Evolutionary conservation across 139 green algal genomes (phyloP), one percentile per base, ranked within the genome.

Genomic region (Mychonastes homosphaera): DNA sequence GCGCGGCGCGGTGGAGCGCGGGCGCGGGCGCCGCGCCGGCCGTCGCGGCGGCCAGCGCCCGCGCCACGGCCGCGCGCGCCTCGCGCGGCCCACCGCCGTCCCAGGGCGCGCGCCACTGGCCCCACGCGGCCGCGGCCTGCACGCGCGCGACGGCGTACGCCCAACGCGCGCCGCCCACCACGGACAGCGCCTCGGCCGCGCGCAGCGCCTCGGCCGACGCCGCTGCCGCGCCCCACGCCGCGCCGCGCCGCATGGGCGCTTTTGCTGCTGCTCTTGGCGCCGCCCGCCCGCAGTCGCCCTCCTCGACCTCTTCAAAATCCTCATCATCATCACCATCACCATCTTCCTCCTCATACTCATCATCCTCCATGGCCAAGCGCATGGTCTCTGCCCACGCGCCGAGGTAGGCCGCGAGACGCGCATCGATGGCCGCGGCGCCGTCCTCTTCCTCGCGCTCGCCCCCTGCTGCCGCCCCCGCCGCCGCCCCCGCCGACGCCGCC

Each of bases 301-400:
- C n/a, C n/a, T n/a, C n/a, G n/a, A 48, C 41, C 41, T 48, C 41
- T 7, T 48, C 41, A 48, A 48, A 48, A 18, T 28, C 41, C 8
- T 5, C 8, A 18, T 48, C 41, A 5, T 18, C 41, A 9, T 8
- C 41, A n/a, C 8, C 9, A 5, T 18, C 7, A n/a, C 41, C 10
- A 15, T 15, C 41, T 6, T 5, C 41, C 23, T 13, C 41, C n/a
- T n/a, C n/a, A n/a, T n/a, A n/a, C n/a, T n/a, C n/a, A n/a, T n/a
- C n/a, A n/a, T n/a, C n/a, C n/a, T n/a, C n/a, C n/a, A n/a, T n/a
- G n/a, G n/a, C n/a, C n/a, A n/a, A n/a, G n/a, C n/a, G n/a, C n/a
- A n/a, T n/a, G n/a, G n/a, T n/a, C n/a, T n/a, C n/a, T n/a, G n/a
- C n/a, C n/a, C n/a, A n/a, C n/a, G n/a, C n/a, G n/a, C n/a, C n/a